phyloP scores from a whole-genome alignment of 164 flowering plant genomes.

The Amborella trichopoda region DNA sequence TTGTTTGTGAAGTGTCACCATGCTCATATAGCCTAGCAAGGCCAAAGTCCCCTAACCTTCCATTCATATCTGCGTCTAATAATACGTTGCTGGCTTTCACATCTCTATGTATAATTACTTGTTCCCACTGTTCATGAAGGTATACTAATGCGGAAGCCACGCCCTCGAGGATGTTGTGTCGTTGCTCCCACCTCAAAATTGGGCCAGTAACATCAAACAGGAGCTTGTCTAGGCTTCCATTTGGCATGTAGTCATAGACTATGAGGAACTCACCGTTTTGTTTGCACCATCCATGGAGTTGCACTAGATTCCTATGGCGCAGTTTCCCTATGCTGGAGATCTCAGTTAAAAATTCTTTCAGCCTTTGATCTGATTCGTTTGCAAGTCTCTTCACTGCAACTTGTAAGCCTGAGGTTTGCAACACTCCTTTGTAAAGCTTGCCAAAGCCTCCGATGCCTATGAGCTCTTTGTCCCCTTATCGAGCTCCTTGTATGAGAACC shows the following conservation, averaged over 20 bases:
- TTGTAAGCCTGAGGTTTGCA: neutral
- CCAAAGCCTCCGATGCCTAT: conserved; percentile 2
- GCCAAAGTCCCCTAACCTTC: conserved; percentile 10
- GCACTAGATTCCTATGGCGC: conserved; percentile 7
- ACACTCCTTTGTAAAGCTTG: neutral
- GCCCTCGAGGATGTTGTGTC: conserved; percentile 4
- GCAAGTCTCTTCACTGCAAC: conserved; percentile 5
- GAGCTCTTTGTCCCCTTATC: conserved; percentile 1
- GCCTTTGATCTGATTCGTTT: neutral
- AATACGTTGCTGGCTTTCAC: conserved; percentile 11
- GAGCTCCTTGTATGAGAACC: conserved; percentile 11
- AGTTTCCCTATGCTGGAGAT: conserved; percentile 5
- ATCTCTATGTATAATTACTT: conserved; percentile 8
- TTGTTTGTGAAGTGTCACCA: conserved; percentile 4
- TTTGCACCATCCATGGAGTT: conserved; percentile 8
- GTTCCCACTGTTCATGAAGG: conserved; percentile 10
- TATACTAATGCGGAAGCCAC: conserved; percentile 7
- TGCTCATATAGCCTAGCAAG: conserved; percentile 9
- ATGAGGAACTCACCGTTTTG: conserved; percentile 7
- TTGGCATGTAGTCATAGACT: conserved; percentile 9
- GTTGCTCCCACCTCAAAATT: conserved; percentile 3
- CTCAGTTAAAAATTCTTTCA: conserved; percentile 6
- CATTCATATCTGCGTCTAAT: conserved; percentile 7
- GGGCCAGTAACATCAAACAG: neutral
- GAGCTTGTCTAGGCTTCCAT: conserved; percentile 10